Evolutionary conservation across 192 early-diverging fungal species (phyloP), one percentile per base, ranked within the genome.

Genomic region (Linnemannia elongata): DNA sequence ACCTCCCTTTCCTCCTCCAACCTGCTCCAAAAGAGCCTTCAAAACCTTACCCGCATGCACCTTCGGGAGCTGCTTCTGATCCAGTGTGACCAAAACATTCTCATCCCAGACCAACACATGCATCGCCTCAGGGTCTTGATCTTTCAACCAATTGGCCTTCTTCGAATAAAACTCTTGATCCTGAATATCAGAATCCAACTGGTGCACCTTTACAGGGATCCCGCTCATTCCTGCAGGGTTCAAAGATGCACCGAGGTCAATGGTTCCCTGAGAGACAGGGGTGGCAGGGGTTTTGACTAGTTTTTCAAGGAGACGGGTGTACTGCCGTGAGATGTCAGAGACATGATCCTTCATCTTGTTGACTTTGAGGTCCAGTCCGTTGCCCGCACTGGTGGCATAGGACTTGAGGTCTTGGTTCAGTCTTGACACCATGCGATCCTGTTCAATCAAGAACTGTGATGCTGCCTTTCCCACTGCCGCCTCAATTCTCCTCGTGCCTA

Each of bases 401-500:
- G 83, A 76, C 24, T 90, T 86, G 17, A 92, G 47, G 12, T 82
- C 69, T 20, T 82, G 83, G 47, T 91, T 79, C n/a, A 85, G 78
- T 7, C 85, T 80, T 9, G 89, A 80, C 6, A 92, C 87, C 75
- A 88, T 88, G 30, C 83, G 39, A 80, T 91, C 88, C 42, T 91
- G 83, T 22, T 88, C 80, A 60, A 89, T 82, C 72, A 91, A 88
- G 76, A 88, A 90, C 1, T 87, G 82, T 30, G 89, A 72, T 38
- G 88, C 88, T 0, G 92, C 73, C 9, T 55, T 63, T 1, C 93
- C 93, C 3, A 91, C 93, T 17, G 91, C 89, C 1, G 93, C 93
- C 72, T 93, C 93, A 72, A 93, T 93, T 38, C 93, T 88, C n/a
- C 93, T 76, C 22, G 91, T 92, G 20, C 91, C 90, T 91, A 69